Conservation (phyloP, 306 rosid genomes). For the Carpinus viminea region DNA sequence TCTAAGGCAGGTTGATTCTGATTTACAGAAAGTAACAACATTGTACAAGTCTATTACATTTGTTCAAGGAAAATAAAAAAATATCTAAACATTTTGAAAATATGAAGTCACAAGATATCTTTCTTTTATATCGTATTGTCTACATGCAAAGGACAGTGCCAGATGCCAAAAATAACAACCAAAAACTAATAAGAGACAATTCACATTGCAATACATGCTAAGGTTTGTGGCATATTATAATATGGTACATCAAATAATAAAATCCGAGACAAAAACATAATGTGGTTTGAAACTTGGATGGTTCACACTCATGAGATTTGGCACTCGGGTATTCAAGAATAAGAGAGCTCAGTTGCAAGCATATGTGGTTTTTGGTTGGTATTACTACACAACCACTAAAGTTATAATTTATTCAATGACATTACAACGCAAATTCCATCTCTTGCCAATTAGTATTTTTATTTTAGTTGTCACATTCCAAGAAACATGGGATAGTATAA, state of each 20-base stretch:
- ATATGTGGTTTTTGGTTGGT: neutral
- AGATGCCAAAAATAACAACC: constrained; percentile 15
- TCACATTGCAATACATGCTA: constrained; percentile 6
- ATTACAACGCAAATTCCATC: constrained; percentile 1
- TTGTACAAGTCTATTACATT: constrained; percentile 21
- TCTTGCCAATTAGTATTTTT: neutral
- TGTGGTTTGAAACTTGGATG: neutral
- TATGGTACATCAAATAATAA: neutral
- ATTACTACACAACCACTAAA: neutral
- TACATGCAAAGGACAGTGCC: neutral
- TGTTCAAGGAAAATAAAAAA: too few relatives aligned
- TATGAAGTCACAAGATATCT: neutral
- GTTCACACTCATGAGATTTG: neutral
- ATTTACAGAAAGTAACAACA: constrained; percentile 26
- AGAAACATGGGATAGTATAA: neutral
- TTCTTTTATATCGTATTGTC: neutral
- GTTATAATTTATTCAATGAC: neutral
- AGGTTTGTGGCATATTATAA: neutral
- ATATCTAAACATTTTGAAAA: neutral
- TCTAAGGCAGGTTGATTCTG: constrained; percentile 99
- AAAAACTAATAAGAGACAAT: constrained; percentile 1
- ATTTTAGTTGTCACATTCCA: neutral
- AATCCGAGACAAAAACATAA: neutral
- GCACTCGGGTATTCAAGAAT: neutral
- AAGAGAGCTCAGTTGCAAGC: neutral